phyloP scores from a whole-genome alignment of 441 rosid genomes.

The Eruca vesicaria region DNA sequence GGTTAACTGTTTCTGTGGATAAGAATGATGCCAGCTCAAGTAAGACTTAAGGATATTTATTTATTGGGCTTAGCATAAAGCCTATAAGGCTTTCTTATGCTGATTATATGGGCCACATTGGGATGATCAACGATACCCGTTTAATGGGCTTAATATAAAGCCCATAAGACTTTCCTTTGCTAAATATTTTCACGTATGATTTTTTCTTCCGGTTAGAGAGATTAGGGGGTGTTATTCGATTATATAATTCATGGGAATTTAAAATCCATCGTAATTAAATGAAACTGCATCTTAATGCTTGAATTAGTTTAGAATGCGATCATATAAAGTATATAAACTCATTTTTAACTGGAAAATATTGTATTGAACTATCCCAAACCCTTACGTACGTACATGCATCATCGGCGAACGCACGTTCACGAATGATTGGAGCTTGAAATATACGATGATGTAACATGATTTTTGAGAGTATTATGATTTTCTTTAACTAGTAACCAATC shows the following conservation, averaged over 20 bases:
- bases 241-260: too few relatives aligned
- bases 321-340: neutral
- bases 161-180: neutral
- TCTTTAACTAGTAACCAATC: neutral
- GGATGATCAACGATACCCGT: neutral
- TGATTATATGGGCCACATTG: neutral
- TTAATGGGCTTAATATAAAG: neutral
- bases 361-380: neutral
- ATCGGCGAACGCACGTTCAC: neutral
- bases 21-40: conserved; percentile 15
- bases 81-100: neutral
- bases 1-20: conserved; percentile 22
- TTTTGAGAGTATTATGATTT: neutral
- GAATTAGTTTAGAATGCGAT: neutral
- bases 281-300: too few relatives aligned
- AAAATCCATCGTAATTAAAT: too few relatives aligned
- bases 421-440: neutral
- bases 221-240: too few relatives aligned
- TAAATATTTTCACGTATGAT: too few relatives aligned
- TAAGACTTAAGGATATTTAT: neutral
- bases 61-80: neutral
- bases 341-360: neutral
- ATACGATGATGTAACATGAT: neutral
- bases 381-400: neutral
- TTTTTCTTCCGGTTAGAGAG: too few relatives aligned